Evolutionary conservation across 805 yeast species (phyloP), one percentile per base, ranked within the genome.

Genomic region (Candida suzukii): DNA sequence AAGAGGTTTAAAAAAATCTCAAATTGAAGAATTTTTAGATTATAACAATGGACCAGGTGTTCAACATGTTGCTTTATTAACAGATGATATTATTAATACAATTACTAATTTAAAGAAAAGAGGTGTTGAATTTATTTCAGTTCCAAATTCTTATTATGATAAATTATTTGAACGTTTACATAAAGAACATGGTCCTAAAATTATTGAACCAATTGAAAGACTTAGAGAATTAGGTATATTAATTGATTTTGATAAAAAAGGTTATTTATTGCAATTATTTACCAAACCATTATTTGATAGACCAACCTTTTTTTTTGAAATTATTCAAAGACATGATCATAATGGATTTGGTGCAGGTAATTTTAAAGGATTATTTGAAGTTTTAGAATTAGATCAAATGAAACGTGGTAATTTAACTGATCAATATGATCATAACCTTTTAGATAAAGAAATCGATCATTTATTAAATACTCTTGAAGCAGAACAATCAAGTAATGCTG

Each of bases 311-410:
- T 87, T 87, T 55, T 66, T 87, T 48, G 95, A 87, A 58, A 72
- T 87, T 20, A 87, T 87, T 46, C 93, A 87, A 61, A 71, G 95
- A 45, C 68, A 72, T 50, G 82, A 84, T 52, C 90, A 84, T 56
- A 73, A 80, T 45, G 96, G 96, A 0, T 87, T 87, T 61, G 96
- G 95, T 1, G 88, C 88, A 38, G 95, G 95, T 2, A 87, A 88
- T 46, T 87, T 87, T 65, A 83, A 78, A 56, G 84, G 93, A 0
- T 64, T 88, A 30, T 87, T 84, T 54, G 90, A 86, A 54, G 76
- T 83, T 7, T 78, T 87, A 43, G 96, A 87, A 57, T 70, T 70
- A n/a, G 90, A 85, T 49, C 95, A 87, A 57, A 68, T 58, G 42
- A 53, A 61, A 39, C 73, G 95, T 39, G 95, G 95, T 1, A 86